Conservation (phyloP, 192 early-diverging fungal genomes). For the Radiomyces spectabilis region DNA sequence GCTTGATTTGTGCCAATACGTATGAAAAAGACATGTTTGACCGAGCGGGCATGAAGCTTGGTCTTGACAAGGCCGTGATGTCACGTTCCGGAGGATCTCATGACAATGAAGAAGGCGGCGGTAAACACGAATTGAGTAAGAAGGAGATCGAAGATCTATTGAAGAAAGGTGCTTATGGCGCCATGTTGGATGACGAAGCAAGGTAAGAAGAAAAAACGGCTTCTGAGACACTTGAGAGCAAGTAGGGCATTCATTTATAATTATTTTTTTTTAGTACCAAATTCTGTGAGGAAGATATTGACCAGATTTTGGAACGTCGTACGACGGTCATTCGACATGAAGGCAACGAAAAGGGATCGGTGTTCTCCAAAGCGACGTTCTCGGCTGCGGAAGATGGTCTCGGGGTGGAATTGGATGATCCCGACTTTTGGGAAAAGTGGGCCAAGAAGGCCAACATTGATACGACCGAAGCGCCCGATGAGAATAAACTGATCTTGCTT, state of each 20-base stretch:
- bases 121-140: slow-evolving; percentile 54
- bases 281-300: slow-evolving; percentile 87
- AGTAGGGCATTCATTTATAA: neutral
- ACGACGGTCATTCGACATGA: slow-evolving; percentile 75
- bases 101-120: slow-evolving; percentile 28
- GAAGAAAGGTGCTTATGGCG: slow-evolving; percentile 86
- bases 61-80: slow-evolving; percentile 71
- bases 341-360: slow-evolving; percentile 55
- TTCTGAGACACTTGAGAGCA: neutral
- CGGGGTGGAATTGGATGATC: slow-evolving; percentile 70
- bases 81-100: slow-evolving; percentile 39
- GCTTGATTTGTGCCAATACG: slow-evolving; percentile 79
- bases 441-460: slow-evolving; percentile 72
- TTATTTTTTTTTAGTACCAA: slow-evolving; percentile 24
- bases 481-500: slow-evolving; percentile 60
- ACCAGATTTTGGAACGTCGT: slow-evolving; percentile 72
- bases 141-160: slow-evolving; percentile 79
- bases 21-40: slow-evolving; percentile 92
- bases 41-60: slow-evolving; percentile 79
- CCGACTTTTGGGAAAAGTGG: slow-evolving; percentile 88
- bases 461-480: slow-evolving; percentile 38
- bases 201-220: slow-evolving; percentile 1
- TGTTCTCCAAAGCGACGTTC: slow-evolving; percentile 87
- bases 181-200: slow-evolving; percentile 77
- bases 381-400: slow-evolving; percentile 35